Base-by-base conservation (phyloP, 2,329 filamentous ascomycete species). In the Epichloe sibirici region DNA sequence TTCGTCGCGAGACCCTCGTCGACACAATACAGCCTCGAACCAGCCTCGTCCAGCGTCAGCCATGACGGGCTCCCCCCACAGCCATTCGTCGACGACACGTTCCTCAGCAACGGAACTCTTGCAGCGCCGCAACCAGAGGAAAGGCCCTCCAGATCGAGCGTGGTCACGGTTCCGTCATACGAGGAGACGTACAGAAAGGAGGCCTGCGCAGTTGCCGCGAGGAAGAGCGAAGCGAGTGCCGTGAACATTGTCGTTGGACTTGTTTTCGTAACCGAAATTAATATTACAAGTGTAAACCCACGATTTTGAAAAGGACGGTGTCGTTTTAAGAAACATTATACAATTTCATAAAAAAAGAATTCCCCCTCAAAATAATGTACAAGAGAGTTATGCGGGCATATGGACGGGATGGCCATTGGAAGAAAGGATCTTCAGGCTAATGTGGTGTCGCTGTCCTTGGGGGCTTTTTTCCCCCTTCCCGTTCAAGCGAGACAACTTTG, bases 31-130 rank as follows among this genome's bases (percentile, higher is more conserved):
- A 86, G 67, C 12, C 72, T 63, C 23, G 69, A 68, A 55, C 73
- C 71, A 45, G 67, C 60, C 53, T 70, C 64, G 61, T 81, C 76
- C 21, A 81, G 70, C 21, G 77, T 77, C 53, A 85, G 67, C 81
- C 82, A 86, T 11, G 79, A 76, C 5, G 82, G 77, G 55, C 74
- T 76, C n/a, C n/a, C 2, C 69, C 65, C 76, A 64, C 81, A 84
- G 37, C 67, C 69, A 49, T 68, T 70, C 23, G 69, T 71, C 3
- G 65, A 64, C 49, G 71, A 70, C 17, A 75, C 64, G 21, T 65
- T 61, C 57, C 69, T 64, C 54, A 82, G 71, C 52, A 53, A 60
- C 60, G 48, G 48, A 40, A 49, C 54, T 15, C 17, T 35, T 1
- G 15, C 21, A 7, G n/a, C 40, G 35, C 17, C 48, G 5, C 48